Evolutionary conservation across 352 stramenopile species (phyloP).

Genomic region (Blastocystis hominis): DNA sequence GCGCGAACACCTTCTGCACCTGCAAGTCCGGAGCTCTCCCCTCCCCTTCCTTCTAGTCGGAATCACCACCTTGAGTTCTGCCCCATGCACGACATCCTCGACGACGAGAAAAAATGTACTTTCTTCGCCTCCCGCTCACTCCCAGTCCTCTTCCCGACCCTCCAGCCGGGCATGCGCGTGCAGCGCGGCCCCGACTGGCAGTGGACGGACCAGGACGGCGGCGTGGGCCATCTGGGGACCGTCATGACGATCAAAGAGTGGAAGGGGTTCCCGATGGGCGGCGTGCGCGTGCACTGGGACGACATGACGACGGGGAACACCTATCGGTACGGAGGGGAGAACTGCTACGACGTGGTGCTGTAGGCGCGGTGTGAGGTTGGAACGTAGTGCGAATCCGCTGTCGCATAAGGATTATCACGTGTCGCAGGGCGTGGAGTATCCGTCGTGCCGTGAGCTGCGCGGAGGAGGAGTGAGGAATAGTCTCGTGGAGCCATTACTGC

Average conservation of each 20-base stretch:
- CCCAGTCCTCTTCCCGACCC: conserved; percentile 32
- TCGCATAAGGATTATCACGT: conserved; percentile 46
- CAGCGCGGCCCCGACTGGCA: conserved; percentile 57
- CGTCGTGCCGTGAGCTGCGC: conserved; percentile 1
- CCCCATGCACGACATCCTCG: conserved; percentile 49
- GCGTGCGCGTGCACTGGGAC: conserved; percentile 39
- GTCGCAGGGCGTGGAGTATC: conserved; percentile 50
- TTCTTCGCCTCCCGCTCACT: background rate
- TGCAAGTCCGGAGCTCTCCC: background rate
- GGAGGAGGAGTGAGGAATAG: background rate
- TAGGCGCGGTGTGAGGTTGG: background rate
- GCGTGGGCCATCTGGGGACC: conserved; percentile 35
- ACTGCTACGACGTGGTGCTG: conserved; percentile 56
- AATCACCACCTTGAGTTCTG: conserved; percentile 54
- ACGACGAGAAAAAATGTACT: conserved; percentile 54
- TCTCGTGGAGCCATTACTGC: conserved; percentile 23
- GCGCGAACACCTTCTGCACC: conserved; percentile 26
- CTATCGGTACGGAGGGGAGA: conserved; percentile 51
- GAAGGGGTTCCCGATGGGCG: background rate
- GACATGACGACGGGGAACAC: conserved; percentile 28
- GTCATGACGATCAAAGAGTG: conserved; percentile 51
- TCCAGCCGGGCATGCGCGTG: conserved; percentile 38
- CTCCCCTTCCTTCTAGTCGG: conserved; percentile 8
- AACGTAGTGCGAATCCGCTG: conserved; percentile 25
- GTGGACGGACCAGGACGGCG: conserved; percentile 53